Evolutionary conservation across 2,329 filamentous ascomycete genomes (phyloP).

Genomic region (Lomentospora prolificans): DNA sequence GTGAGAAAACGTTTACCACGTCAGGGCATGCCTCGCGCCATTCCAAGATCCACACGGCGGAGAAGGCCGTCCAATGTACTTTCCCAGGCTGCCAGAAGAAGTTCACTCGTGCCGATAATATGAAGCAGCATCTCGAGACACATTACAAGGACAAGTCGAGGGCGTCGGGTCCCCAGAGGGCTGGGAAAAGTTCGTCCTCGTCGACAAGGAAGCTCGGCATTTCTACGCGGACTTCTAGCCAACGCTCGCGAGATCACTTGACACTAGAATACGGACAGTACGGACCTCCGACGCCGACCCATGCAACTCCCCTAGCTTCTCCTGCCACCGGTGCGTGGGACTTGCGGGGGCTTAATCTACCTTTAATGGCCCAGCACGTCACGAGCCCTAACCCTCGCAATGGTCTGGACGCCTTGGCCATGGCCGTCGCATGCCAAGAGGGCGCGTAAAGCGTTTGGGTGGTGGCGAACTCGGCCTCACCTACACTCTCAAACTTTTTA

Average conservation of each 20-base stretch:
- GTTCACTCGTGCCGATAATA: slow-evolving; percentile 76
- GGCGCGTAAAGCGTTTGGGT: slow-evolving; percentile 14
- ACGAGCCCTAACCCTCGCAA: slow-evolving; percentile 30
- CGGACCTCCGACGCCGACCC: slow-evolving; percentile 21
- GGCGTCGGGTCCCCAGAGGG: slow-evolving; percentile 25
- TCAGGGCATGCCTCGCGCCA: slow-evolving; percentile 79
- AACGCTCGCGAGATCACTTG: slow-evolving; percentile 11
- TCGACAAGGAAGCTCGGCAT: slow-evolving; percentile 15
- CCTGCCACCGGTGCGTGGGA: slow-evolving; percentile 32
- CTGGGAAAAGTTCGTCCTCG: slow-evolving; percentile 14
- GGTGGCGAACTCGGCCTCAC: too few species aligned
- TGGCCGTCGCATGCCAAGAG: slow-evolving; percentile 44
- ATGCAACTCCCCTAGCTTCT: slow-evolving; percentile 24
- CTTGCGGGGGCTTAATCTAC: slow-evolving; percentile 33
- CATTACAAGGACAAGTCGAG: slow-evolving; percentile 57
- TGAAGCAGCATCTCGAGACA: slow-evolving; percentile 76
- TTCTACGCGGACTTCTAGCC: slow-evolving; percentile 12
- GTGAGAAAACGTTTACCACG: slow-evolving; percentile 73
- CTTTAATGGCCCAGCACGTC: slow-evolving; percentile 33
- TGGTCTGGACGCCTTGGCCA: slow-evolving; percentile 44
- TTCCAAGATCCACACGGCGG: slow-evolving; percentile 74
- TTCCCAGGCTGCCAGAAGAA: slow-evolving; percentile 66
- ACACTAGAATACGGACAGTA: slow-evolving; percentile 30
- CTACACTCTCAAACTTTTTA: background rate
- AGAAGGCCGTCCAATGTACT: slow-evolving; percentile 63